phyloP scores from a whole-genome alignment of 1,284 basidiomycete genomes.

The Agroathelia rolfsii region DNA sequence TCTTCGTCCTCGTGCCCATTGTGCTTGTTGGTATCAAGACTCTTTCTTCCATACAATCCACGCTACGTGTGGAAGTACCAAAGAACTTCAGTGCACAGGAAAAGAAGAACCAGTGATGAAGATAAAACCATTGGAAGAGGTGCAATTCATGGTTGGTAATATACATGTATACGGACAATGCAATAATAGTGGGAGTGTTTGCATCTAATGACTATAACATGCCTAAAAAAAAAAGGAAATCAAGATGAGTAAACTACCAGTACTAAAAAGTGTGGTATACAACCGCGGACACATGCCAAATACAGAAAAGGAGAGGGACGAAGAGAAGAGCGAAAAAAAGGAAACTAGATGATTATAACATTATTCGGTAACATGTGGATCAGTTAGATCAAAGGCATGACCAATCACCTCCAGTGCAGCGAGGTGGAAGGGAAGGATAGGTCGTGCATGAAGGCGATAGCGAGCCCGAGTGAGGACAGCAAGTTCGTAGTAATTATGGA shows the following conservation, averaged over 20 bases:
- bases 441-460: conserved; percentile 37
- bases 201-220: too few relatives aligned
- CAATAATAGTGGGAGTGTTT: too few relatives aligned
- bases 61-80: conserved; percentile 50
- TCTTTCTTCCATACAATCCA: conserved; percentile 69
- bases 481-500: conserved; percentile 58
- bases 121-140: conserved; percentile 11
- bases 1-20: conserved; percentile 68
- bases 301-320: not conserved
- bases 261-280: conserved; percentile 9
- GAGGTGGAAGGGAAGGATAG: conserved; percentile 55
- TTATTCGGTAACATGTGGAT: not conserved
- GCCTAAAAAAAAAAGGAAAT: too few relatives aligned
- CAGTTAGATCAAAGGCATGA: conserved; percentile 26
- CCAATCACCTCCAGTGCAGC: conserved; percentile 55
- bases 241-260: too few relatives aligned
- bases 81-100: conserved; percentile 59
- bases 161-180: too few relatives aligned
- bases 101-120: conserved; percentile 69
- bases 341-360: not conserved
- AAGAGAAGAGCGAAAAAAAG: conserved; percentile 1
- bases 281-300: conserved; percentile 1
- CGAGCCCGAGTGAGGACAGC: conserved; percentile 44
- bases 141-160: conserved; percentile 11
- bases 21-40: conserved; percentile 58